Evolutionary conservation across 805 yeast species (phyloP).

Genomic region (Saturnispora sanitii): DNA sequence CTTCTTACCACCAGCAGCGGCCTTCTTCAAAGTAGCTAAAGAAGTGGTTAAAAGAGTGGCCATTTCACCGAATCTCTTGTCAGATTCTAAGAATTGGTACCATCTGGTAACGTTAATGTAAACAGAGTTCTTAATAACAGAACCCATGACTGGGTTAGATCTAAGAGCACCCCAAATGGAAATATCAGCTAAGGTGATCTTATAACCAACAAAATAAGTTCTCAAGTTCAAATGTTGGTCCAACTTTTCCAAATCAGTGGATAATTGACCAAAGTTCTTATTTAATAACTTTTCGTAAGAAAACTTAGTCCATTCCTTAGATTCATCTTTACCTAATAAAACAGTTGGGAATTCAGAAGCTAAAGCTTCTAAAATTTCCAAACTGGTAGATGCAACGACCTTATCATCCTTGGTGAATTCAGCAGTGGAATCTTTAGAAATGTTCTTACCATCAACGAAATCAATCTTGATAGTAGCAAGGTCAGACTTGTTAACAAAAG

Average conservation of each 20-base stretch:
- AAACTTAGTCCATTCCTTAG: slow-evolving; percentile 57
- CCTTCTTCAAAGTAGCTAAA: slow-evolving; percentile 63
- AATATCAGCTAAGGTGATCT: slow-evolving; percentile 68
- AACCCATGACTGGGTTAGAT: slow-evolving; percentile 88
- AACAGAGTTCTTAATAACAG: slow-evolving; percentile 75
- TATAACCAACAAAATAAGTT: slow-evolving; percentile 62
- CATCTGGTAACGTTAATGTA: slow-evolving; percentile 87
- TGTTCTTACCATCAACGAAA: slow-evolving; percentile 63
- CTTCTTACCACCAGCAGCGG: slow-evolving; percentile 64
- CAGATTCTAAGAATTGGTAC: slow-evolving; percentile 70
- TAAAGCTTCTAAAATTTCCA: slow-evolving; percentile 38
- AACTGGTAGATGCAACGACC: slow-evolving; percentile 30
- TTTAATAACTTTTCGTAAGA: slow-evolving; percentile 60
- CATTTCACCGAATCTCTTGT: slow-evolving; percentile 56
- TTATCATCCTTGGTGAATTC: slow-evolving; percentile 37
- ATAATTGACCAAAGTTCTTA: slow-evolving; percentile 82
- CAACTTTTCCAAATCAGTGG: slow-evolving; percentile 66
- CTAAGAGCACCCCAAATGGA: slow-evolving; percentile 91
- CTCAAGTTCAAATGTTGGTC: slow-evolving; percentile 81
- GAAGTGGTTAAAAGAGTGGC: slow-evolving; percentile 60
- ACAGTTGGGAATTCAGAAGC: slow-evolving; percentile 44
- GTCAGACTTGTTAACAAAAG: slow-evolving; percentile 49
- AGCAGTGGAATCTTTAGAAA: slow-evolving; percentile 36
- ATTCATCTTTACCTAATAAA: slow-evolving; percentile 27
- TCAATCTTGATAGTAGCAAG: slow-evolving; percentile 47